Conservation (phyloP, 805 yeast species). For the Starmera pachycereana region DNA sequence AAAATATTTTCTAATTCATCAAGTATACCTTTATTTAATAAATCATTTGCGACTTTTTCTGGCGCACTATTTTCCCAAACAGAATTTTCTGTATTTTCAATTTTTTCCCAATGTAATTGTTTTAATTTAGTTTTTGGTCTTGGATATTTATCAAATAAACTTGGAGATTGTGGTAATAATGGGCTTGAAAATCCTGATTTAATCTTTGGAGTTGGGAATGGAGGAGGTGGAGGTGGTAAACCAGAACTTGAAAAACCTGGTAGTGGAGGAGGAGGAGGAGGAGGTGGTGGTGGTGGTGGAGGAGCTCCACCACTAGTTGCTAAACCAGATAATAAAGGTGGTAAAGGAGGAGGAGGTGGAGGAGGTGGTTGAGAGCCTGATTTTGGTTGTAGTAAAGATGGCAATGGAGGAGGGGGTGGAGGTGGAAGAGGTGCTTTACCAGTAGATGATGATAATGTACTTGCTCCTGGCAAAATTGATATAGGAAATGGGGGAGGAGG, state of each 20-base stretch:
- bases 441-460: slow-evolving; percentile 21
- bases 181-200: slow-evolving; percentile 13
- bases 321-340: slow-evolving; percentile 24
- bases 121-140: slow-evolving; percentile 52
- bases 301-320: slow-evolving; percentile 20
- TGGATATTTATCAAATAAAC: slow-evolving; percentile 22
- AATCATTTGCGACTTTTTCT: slow-evolving; percentile 36
- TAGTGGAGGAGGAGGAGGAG: slow-evolving; percentile 25
- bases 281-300: slow-evolving; percentile 25
- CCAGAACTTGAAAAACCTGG: slow-evolving; percentile 3
- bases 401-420: slow-evolving; percentile 19
- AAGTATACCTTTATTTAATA: slow-evolving; percentile 51
- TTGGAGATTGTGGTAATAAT: slow-evolving; percentile 21
- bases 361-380: slow-evolving; percentile 15
- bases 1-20: slow-evolving; percentile 54
- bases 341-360: slow-evolving; percentile 26
- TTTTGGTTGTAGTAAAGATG: slow-evolving; percentile 10
- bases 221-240: slow-evolving; percentile 20
- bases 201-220: slow-evolving; percentile 13
- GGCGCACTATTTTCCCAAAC: slow-evolving; percentile 47
- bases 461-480: too few relatives aligned
- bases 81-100: slow-evolving; percentile 47
- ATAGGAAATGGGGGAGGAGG: slow-evolving; percentile 17
- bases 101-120: slow-evolving; percentile 77
- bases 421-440: slow-evolving; percentile 10